Evolutionary conservation across 2,329 filamentous ascomycete species (phyloP), one percentile per base, ranked within the genome.

Genomic region (Beauveria rudraprayagi): DNA sequence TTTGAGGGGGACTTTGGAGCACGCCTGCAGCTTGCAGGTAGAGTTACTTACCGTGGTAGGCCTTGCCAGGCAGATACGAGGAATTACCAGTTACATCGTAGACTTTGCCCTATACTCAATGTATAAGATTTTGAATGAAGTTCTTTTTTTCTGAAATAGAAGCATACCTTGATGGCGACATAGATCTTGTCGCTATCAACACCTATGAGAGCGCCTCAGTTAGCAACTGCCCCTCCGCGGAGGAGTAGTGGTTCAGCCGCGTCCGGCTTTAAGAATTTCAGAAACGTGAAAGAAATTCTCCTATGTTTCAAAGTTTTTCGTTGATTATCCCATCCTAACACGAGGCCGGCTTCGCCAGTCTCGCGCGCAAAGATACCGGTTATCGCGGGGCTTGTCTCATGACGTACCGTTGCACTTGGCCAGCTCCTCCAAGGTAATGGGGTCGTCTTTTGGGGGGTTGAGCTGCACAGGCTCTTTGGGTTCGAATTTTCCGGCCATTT

Each of bases 21-120:
- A 9, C 14, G 19, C 8, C 2, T 19, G 28, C 11, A 22, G 10
- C 34, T 52, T 37, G n/a, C 10, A n/a, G 28, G 37, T 22, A 44
- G 47, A 44, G 10, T 22, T 19, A 92, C 26, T 86, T 88, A 10
- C 89, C 86, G 52, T 86, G 85, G 73, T 99, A 99, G 17, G 90
- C 86, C 66, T 89, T 86, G 75, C 60, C 60, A 16, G 60, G 60
- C 40, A 57, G 24, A 53, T 61, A 61, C 19, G 60, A 61, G 5
- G n/a, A 28, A 47, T 97, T 99, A 56, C 88, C 90, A 26, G 85
- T 91, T 63, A 99, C 94, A 71, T 99, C 93, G 71, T 97, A 99
- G 57, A 99, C 88, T 63, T 89, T 91, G 67, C 94, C 93, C 88
- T 96, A 62, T 60, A 48, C 43, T 37, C 61, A n/a, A 53, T 24